These are phyloP conservation scores for Trichoderma endophyticum DNA, from an alignment of 2,329 filamentous ascomycete species.

Conservation along the genomic window DNA sequence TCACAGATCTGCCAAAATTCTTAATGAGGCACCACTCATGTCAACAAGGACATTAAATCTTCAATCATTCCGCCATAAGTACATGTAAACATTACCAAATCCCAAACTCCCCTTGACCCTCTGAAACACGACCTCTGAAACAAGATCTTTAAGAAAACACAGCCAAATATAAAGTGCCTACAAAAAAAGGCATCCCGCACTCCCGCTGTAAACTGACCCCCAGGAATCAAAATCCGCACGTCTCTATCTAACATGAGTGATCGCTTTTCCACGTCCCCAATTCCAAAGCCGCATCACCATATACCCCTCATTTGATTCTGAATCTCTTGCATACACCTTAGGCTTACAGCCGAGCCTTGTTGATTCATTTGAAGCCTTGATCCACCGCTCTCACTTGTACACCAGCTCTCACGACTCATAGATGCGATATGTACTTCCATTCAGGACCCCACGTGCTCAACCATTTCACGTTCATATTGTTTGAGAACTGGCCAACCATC, in stretches of 20 bases:
- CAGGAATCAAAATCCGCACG: not conserved
- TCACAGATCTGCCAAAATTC: not conserved
- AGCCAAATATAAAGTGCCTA: not conserved
- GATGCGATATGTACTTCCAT: not conserved
- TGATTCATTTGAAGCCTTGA: not conserved
- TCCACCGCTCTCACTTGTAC: not conserved
- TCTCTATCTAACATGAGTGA: conserved; percentile 12
- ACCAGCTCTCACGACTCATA: not conserved
- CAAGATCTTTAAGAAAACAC: not conserved
- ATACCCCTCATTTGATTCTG: not conserved
- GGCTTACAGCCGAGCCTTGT: not conserved
- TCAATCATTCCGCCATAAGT: not conserved
- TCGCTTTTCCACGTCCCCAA: not conserved
- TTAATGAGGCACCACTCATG: not conserved
- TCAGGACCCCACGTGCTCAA: not conserved
- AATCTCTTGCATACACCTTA: not conserved
- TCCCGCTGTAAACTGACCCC: not conserved
- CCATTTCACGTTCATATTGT: not conserved
- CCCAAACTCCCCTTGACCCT: not conserved
- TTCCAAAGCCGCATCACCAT: conserved; percentile 1
- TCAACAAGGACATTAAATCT: not conserved
- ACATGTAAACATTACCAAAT: not conserved
- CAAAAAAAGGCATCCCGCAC: not conserved
- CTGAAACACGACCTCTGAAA: not conserved
- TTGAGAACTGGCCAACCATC: not conserved